Conservation (phyloP, 495 filamentous ascomycete species). For the Penicillium lagena region DNA sequence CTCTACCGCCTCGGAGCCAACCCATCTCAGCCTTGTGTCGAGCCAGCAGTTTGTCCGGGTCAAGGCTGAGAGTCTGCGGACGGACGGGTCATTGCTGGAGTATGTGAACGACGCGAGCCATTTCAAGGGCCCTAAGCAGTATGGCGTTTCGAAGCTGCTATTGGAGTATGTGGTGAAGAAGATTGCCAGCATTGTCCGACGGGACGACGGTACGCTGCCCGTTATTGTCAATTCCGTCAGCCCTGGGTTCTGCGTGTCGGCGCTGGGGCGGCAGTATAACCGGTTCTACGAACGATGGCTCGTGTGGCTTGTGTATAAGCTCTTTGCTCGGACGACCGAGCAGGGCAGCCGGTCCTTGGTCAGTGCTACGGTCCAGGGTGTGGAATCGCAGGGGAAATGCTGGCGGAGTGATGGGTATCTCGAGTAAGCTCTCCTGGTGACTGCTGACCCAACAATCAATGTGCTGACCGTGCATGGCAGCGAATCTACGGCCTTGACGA, state of each 20-base stretch:
- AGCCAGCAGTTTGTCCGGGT: slow-evolving; percentile 37
- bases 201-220: slow-evolving; percentile 27
- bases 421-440: slow-evolving; percentile 23
- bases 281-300: slow-evolving; percentile 30
- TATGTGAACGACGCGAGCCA: slow-evolving; percentile 22
- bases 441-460: neutral
- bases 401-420: slow-evolving; percentile 44
- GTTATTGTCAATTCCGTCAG: slow-evolving; percentile 42
- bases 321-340: slow-evolving; percentile 44
- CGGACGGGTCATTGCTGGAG: slow-evolving; percentile 23
- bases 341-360: slow-evolving; percentile 45
- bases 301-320: slow-evolving; percentile 26
- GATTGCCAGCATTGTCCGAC: slow-evolving; percentile 23
- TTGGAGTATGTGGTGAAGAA: slow-evolving; percentile 38
- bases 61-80: slow-evolving; percentile 24
- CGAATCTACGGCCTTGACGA: slow-evolving; percentile 32
- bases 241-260: slow-evolving; percentile 36
- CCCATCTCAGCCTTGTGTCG: slow-evolving; percentile 34
- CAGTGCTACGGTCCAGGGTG: slow-evolving; percentile 41
- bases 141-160: slow-evolving; percentile 42
- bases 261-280: slow-evolving; percentile 33
- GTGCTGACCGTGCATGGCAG: slow-evolving; percentile 12
- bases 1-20: slow-evolving; percentile 15
- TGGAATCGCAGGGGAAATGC: slow-evolving; percentile 43
- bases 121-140: slow-evolving; percentile 32